phyloP scores from a whole-genome alignment of 805 yeast genomes.

The Nakazawaea siamensis region DNA sequence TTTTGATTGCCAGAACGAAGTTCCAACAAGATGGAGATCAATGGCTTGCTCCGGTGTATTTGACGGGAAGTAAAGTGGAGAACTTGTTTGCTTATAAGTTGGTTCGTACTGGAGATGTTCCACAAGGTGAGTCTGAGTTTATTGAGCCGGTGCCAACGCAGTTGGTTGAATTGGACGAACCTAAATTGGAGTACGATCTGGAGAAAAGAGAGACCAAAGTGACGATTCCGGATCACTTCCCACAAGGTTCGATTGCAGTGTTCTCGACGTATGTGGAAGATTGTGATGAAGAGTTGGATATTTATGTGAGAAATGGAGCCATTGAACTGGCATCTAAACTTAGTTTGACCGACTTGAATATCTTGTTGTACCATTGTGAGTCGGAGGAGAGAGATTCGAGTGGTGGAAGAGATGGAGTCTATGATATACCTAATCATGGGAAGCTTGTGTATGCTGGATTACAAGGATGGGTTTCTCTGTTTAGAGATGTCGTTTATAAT shows the following conservation, averaged over 20 bases:
- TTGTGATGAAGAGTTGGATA: slow-evolving; percentile 59
- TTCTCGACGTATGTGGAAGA: slow-evolving; percentile 61
- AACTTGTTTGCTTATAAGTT: slow-evolving; percentile 53
- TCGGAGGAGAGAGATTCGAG: slow-evolving; percentile 83
- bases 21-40: slow-evolving; percentile 47
- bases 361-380: slow-evolving; percentile 68
- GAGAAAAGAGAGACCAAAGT: slow-evolving; percentile 41
- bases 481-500: slow-evolving; percentile 50
- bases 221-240: slow-evolving; percentile 53
- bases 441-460: slow-evolving; percentile 78
- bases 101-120: slow-evolving; percentile 41
- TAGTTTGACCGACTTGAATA: slow-evolving; percentile 63
- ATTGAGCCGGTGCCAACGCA: slow-evolving; percentile 63
- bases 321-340: slow-evolving; percentile 59
- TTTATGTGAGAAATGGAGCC: slow-evolving; percentile 67
- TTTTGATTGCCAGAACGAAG: slow-evolving; percentile 79
- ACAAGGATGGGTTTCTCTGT: slow-evolving; percentile 81
- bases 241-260: slow-evolving; percentile 87
- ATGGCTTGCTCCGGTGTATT: slow-evolving; percentile 43
- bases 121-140: slow-evolving; percentile 25
- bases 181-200: slow-evolving; percentile 37
- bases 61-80: slow-evolving; percentile 53
- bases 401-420: slow-evolving; percentile 63
- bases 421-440: slow-evolving; percentile 69
- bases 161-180: slow-evolving; percentile 42